phyloP scores from a whole-genome alignment of 2,329 filamentous ascomycete species.

The Ilyonectria mors-panacis region DNA sequence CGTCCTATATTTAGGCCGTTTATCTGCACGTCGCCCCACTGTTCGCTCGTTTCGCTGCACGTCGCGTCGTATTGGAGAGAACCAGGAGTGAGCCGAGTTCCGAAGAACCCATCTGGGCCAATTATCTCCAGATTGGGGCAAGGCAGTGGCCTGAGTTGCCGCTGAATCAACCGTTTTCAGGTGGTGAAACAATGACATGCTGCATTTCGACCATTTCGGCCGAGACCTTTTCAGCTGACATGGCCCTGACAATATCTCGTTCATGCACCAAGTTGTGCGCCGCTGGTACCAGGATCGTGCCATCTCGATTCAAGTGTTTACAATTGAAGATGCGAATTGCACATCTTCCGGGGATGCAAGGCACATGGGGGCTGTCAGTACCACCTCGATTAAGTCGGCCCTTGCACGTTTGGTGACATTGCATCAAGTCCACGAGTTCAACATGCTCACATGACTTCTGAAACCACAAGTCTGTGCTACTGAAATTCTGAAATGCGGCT shows the following conservation, averaged over 20 bases:
- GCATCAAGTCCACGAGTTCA: too few relatives aligned
- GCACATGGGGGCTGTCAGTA: too few relatives aligned
- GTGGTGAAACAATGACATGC: neutral
- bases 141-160: neutral
- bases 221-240: neutral
- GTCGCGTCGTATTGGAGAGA: constrained; percentile 2
- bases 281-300: neutral
- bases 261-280: neutral
- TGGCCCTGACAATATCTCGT: neutral
- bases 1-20: constrained; percentile 1
- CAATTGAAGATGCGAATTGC: neutral
- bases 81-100: neutral
- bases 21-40: neutral
- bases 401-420: too few relatives aligned
- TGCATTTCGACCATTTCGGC: neutral
- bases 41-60: constrained; percentile 2
- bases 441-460: too few relatives aligned
- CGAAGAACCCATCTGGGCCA: neutral
- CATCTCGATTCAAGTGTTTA: neutral
- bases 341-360: neutral
- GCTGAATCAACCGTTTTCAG: neutral
- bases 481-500: too few relatives aligned
- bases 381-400: too few relatives aligned
- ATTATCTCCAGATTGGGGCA: neutral
- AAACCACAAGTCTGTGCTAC: too few relatives aligned